These are phyloP conservation scores for Platismatia glauca DNA, from an alignment of 495 filamentous ascomycete genomes.

Conservation along the genomic window DNA sequence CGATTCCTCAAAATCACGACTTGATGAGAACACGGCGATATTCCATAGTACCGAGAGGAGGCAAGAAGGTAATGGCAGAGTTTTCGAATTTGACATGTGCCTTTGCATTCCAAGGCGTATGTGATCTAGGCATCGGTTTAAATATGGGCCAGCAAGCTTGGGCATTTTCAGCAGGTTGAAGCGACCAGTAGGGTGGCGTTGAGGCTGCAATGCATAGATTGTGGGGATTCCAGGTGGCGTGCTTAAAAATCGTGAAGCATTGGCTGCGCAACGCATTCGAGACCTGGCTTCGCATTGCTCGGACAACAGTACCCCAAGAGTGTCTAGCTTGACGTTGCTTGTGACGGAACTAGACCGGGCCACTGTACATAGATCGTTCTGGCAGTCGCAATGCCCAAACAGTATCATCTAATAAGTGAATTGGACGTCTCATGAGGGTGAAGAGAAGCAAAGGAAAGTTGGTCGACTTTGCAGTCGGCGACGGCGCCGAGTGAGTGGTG, in stretches of 20 bases:
- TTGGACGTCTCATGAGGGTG: not conserved
- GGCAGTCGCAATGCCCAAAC: not conserved
- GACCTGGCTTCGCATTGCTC: not conserved
- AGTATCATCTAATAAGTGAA: not conserved
- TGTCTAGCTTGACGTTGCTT: not conserved
- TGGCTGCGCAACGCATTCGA: not conserved
- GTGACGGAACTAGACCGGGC: not conserved
- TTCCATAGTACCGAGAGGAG: not conserved
- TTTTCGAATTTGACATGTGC: not conserved
- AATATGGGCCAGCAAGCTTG: not conserved
- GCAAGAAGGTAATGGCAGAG: not conserved
- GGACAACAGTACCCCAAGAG: not conserved
- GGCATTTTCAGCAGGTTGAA: not conserved
- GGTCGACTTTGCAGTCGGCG: not conserved
- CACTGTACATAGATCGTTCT: not conserved
- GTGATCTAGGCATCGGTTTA: not conserved
- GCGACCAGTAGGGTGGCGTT: not conserved
- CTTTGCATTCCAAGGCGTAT: not conserved
- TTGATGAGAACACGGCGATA: not conserved
- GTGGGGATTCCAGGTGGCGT: not conserved
- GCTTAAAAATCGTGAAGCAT: not conserved
- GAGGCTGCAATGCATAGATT: constrained; percentile 1
- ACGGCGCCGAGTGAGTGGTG: not conserved
- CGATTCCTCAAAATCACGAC: not conserved
- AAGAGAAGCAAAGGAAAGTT: not conserved